Evolutionary conservation across 169 alveolate species (phyloP), one percentile per base, ranked within the genome.

Genomic region (Eimeria tenella): DNA sequence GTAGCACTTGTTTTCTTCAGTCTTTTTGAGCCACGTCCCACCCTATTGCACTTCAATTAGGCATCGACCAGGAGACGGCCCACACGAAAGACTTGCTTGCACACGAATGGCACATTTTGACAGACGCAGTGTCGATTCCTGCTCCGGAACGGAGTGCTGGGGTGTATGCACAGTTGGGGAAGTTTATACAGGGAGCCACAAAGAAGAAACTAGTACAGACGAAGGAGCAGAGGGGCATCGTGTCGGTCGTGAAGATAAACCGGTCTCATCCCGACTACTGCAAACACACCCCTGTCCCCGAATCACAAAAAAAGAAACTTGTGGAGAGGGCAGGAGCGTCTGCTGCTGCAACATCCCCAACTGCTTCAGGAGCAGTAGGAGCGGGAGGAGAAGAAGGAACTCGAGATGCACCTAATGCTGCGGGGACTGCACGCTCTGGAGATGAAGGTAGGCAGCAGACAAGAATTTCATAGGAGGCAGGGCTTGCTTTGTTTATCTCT

Each of bases 201-300:
- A 91, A 91, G 83, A 62, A 55, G 94, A 91, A 91, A 17, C 86
- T 75, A 5, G 50, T 91, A 21, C 90, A 91, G 42, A 81, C 94
- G 23, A 82, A 81, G 42, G 94, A 91, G 52, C 68, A 60, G 52
- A 42, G 94, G 25, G 94, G 94, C 63, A 49, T 75, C 5, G 74
- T 70, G 17, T 50, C 90, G 17, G 62, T 91, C 11, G 94, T 91
- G 21, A 91, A 77, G 15, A 73, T 91, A 53, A 91, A 91, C 50
- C 77, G 94, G 7, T 71, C 81, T 11, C 94, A 75, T 23, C 94
- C 90, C 31, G 63, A 58, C n/a, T 91, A 58, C 55, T n/a, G 21
- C 83, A 60, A 49, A 13, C 62, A 65, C 68, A 91, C 70, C 17
- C 94, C 91, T 15, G 56, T 91, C 8, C 86, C 93, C n/a, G 93